These are phyloP conservation scores for Trametes hirsuta DNA, from an alignment of 1,284 basidiomycete species.

Conservation along the genomic window DNA sequence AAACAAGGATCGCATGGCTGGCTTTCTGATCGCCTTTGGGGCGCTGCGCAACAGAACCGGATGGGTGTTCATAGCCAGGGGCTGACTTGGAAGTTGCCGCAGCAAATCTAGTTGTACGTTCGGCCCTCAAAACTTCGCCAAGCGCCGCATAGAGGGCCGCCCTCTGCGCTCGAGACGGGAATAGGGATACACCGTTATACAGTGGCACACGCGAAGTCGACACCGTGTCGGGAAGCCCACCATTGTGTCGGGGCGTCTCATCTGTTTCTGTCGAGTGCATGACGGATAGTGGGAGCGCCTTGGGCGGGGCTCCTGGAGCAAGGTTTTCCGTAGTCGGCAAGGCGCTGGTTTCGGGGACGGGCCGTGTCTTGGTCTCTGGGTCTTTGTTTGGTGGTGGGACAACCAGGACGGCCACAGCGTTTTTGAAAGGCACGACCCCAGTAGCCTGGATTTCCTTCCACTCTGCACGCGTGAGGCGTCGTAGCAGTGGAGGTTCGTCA, in stretches of 20 bases:
- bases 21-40: slow-evolving; percentile 43
- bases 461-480: slow-evolving; percentile 65
- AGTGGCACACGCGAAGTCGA: slow-evolving; percentile 56
- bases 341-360: slow-evolving; percentile 44
- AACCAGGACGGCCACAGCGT: slow-evolving; percentile 66
- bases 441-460: slow-evolving; percentile 52
- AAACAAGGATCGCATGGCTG: slow-evolving; percentile 73
- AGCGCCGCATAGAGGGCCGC: slow-evolving; percentile 56
- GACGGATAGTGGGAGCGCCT: slow-evolving; percentile 39
- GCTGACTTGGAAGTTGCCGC: not conserved
- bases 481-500: slow-evolving; percentile 45
- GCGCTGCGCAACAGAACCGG: not conserved
- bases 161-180: slow-evolving; percentile 61
- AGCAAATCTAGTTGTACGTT: slow-evolving; percentile 35
- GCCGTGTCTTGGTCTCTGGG: slow-evolving; percentile 48
- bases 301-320: not conserved
- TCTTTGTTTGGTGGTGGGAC: slow-evolving; percentile 69
- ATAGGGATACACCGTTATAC: slow-evolving; percentile 67
- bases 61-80: too few relatives aligned
- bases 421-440: slow-evolving; percentile 49
- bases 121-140: slow-evolving; percentile 49
- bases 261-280: slow-evolving; percentile 38
- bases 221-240: slow-evolving; percentile 33
- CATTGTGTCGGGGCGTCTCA: slow-evolving; percentile 11
- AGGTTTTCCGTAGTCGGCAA: slow-evolving; percentile 38